phyloP scores from a whole-genome alignment of 805 yeast species.

The Nakazawaea wickerhamii region DNA sequence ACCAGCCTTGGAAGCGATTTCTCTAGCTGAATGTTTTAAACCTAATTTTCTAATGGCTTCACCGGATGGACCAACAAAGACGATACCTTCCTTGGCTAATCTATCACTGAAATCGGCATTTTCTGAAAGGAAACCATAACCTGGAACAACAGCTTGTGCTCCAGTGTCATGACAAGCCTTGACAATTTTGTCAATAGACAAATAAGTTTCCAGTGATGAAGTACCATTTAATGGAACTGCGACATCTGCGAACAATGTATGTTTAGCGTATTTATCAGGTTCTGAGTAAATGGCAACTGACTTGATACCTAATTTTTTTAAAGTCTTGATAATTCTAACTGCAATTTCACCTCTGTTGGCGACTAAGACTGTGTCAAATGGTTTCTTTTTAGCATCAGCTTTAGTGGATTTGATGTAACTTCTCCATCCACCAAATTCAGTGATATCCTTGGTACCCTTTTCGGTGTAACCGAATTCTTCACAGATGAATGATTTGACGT shows the following conservation, averaged over 20 bases:
- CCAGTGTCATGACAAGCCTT: conserved; percentile 77
- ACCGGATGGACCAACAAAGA: conserved; percentile 95
- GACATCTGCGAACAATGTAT: conserved; percentile 77
- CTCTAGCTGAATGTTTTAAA: conserved; percentile 94
- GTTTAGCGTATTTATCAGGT: conserved; percentile 84
- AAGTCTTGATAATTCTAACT: conserved; percentile 84
- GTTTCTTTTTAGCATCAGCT: conserved; percentile 37
- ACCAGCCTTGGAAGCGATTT: conserved; percentile 83
- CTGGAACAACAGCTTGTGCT: conserved; percentile 96
- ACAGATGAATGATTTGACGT: conserved; percentile 92
- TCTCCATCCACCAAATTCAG: conserved; percentile 88
- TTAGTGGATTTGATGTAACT: conserved; percentile 41
- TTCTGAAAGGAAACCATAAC: conserved; percentile 94
- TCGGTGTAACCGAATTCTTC: conserved; percentile 81
- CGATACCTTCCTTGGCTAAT: conserved; percentile 75
- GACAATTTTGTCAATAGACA: conserved; percentile 78
- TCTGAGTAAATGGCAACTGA: conserved; percentile 89
- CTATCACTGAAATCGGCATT: conserved; percentile 94
- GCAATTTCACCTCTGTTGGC: conserved; percentile 99
- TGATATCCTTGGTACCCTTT: conserved; percentile 72
- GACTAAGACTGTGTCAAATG: conserved; percentile 80
- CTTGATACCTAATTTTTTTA: conserved; percentile 71
- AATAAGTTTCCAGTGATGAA: conserved; percentile 87
- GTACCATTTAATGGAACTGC: conserved; percentile 75
- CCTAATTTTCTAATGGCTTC: conserved; percentile 89